Percentiles rank a stretch among this genome's conserved stretches.
Evolutionary conservation across 352 stramenopile species (phyloP).

Genomic region (Phytopythium sindhum): DNA sequence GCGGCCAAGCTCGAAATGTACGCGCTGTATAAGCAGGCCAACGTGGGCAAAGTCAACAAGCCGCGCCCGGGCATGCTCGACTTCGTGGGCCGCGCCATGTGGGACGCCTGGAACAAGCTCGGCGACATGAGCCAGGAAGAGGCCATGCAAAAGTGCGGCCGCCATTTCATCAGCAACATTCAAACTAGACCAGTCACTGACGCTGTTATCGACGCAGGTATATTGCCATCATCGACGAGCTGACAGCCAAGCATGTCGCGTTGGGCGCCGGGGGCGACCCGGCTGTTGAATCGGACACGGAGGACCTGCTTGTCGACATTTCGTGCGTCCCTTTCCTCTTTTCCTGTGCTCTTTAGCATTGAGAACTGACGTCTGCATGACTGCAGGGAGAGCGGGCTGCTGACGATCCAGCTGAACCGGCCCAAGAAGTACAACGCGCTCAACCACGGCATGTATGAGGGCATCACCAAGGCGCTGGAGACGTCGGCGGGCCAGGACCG

Average conservation of each 20-base stretch:
- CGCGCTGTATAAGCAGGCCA: conserved; percentile 81
- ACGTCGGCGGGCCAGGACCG: conserved; percentile 54
- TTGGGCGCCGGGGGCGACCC: conserved; percentile 6
- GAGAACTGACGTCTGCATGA: neutral
- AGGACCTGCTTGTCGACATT: conserved; percentile 53
- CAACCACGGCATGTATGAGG: conserved; percentile 79
- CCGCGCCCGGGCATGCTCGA: conserved; percentile 74
- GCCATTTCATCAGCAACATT: neutral
- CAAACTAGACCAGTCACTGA: neutral
- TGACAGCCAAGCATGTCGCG: conserved; percentile 43
- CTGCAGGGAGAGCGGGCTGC: conserved; percentile 47
- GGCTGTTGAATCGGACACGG: conserved; percentile 17
- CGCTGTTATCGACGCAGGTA: conserved; percentile 23
- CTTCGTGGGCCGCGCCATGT: conserved; percentile 80
- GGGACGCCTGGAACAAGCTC: conserved; percentile 73
- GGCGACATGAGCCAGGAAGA: conserved; percentile 66
- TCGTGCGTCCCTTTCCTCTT: conserved; percentile 24
- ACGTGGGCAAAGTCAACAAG: conserved; percentile 56
- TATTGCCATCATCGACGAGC: conserved; percentile 70
- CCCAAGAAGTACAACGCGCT: conserved; percentile 87
- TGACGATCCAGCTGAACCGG: conserved; percentile 80
- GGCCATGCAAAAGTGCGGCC: conserved; percentile 42
- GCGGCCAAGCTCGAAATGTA: conserved; percentile 80
- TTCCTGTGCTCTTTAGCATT: neutral
- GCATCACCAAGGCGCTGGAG: conserved; percentile 66